A percentile compares a stretch with the other conserved stretches of the same genome.
Conservation (phyloP, 2,329 filamentous ascomycete genomes). For the Penicillium decumbens region DNA sequence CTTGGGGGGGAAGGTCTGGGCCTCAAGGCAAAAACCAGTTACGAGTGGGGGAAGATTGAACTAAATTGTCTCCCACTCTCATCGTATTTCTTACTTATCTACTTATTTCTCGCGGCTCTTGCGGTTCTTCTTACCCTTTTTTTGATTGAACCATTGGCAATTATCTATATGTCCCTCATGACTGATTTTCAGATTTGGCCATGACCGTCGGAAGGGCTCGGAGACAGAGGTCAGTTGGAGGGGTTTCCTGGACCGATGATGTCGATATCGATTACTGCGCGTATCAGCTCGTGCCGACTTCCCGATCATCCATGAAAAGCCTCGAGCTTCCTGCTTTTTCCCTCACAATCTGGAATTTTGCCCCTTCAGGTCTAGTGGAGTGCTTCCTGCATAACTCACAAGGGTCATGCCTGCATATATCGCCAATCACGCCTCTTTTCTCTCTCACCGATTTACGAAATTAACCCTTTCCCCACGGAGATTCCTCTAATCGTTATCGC, state of each 20-base stretch:
- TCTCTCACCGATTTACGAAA: background rate
- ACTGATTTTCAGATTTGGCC: background rate
- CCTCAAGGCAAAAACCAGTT: constrained; percentile 18
- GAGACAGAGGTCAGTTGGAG: background rate
- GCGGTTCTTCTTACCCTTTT: background rate
- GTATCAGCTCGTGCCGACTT: constrained; percentile 17
- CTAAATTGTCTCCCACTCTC: background rate
- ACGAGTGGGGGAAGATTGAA: constrained; percentile 5
- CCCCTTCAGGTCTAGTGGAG: constrained; percentile 15
- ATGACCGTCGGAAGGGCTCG: constrained; percentile 9
- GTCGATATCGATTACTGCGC: constrained; percentile 7
- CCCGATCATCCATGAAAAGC: constrained; percentile 9
- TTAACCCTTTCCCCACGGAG: background rate
- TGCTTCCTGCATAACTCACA: background rate
- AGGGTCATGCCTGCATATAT: background rate
- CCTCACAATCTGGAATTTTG: constrained; percentile 20
- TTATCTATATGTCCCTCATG: background rate
- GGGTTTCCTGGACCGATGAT: constrained; percentile 6
- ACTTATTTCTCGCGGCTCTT: background rate
- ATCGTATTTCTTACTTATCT: background rate
- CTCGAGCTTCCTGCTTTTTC: constrained; percentile 1
- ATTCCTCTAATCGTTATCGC: too few species aligned
- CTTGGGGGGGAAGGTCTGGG: constrained; percentile 4
- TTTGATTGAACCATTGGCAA: too few species aligned
- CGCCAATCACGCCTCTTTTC: background rate